These are phyloP conservation scores for Schizopora paradoxa DNA, from an alignment of 1,284 basidiomycete species.

Conservation along the genomic window DNA sequence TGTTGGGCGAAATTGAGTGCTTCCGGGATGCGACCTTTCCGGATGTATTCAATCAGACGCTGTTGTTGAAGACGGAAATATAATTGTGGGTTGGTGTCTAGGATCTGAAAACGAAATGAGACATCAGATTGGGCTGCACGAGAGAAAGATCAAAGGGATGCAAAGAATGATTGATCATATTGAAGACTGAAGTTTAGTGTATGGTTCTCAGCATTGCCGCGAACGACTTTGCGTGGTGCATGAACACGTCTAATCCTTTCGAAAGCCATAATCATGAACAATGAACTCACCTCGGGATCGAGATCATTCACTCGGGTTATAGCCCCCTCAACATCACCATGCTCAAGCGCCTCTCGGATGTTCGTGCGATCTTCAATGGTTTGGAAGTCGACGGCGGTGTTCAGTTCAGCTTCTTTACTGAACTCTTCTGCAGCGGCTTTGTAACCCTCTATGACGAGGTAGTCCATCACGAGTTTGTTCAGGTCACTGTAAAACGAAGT, in stretches of 20 bases:
- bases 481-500: conserved; percentile 63
- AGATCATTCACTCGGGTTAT: conserved; percentile 92
- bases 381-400: conserved; percentile 78
- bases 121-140: conserved; percentile 17
- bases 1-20: conserved; percentile 89
- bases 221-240: conserved; percentile 97
- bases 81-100: conserved; percentile 86
- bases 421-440: conserved; percentile 95
- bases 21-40: conserved; percentile 71
- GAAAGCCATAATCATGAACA: conserved; percentile 16
- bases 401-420: conserved; percentile 78
- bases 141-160: conserved; percentile 17
- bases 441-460: conserved; percentile 96
- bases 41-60: conserved; percentile 91
- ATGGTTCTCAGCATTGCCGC: conserved; percentile 71
- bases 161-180: conserved; percentile 55
- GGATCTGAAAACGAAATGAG: conserved; percentile 56
- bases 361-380: conserved; percentile 92
- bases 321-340: conserved; percentile 92
- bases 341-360: conserved; percentile 89
- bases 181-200: conserved; percentile 88
- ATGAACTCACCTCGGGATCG: conserved; percentile 85
- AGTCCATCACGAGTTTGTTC: conserved; percentile 96
- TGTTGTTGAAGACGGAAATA: conserved; percentile 95
- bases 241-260: conserved; percentile 87